Base-by-base conservation (phyloP, 2,329 filamentous ascomycete species). In the Xylariaceae sp. region DNA sequence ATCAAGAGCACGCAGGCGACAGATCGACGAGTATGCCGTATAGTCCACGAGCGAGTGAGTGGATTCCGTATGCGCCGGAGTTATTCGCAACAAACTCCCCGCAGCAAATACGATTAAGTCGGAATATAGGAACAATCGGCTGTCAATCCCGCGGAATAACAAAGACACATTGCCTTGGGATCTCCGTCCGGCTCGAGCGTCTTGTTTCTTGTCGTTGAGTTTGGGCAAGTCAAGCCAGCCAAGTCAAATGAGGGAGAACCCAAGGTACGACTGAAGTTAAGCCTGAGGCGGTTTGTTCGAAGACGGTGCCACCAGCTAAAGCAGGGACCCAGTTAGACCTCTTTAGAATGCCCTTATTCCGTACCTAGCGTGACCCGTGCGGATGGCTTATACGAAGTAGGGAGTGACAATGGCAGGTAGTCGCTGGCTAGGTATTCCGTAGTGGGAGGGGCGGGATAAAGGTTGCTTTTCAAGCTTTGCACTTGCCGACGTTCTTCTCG, bases 81-180 rank as follows among this genome's bases (percentile, higher is more conserved):
- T 30, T 30, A 30, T 30, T 4, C 23, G 23, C 5, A 5, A 30
- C 23, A 30, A 30, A 30, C 23, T 30, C 23, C 23, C 37, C 13
- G 9, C 37, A 13, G 37, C 13, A 42, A 13, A 13, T 42, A 9
- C 11, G 2, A 9, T 49, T 62, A 63, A 23, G 62, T 62, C 17
- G 59, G 53, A 34, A 51, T 58, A 53, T 59, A 49, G 34, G 52
- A 59, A 50, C 13, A 57, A 56, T 17, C 23, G 2, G 45, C 34
- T 42, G 50, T 44, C 42, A 51, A 51, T 13, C 53, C 35, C 6
- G 61, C 49, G 42, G 48, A n/a, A 52, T 13, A 53, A 53, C 51
- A 51, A 17, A 52, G 44, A 58, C 55, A 51, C 58, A 61, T 61
- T 56, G 53, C 61, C 61, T 55, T 35, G 9, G 15, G 45, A 49